phyloP scores from a whole-genome alignment of 805 yeast genomes.

The Candida broadrunensis region DNA sequence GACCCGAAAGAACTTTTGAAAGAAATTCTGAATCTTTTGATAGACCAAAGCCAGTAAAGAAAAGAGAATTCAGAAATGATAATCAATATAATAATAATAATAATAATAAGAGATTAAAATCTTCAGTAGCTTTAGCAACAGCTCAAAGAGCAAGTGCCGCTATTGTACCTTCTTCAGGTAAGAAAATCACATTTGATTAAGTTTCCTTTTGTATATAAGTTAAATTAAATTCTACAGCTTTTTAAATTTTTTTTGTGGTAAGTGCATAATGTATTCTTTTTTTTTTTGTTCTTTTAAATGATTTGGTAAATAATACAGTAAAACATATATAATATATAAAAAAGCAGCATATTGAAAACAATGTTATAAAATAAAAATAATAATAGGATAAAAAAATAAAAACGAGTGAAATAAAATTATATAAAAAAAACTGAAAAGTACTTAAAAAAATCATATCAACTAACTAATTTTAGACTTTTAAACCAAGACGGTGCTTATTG shows the following conservation, averaged over 20 bases:
- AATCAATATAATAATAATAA: constrained; percentile 12
- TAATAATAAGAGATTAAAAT: constrained; percentile 51
- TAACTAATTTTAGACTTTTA: too few species aligned
- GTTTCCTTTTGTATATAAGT: background rate
- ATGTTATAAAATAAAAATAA: background rate
- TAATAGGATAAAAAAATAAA: background rate
- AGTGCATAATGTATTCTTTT: background rate
- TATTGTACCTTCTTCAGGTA: constrained; percentile 87
- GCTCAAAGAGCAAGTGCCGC: constrained; percentile 91
- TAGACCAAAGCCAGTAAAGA: constrained; percentile 6
- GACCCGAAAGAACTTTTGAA: constrained; percentile 5
- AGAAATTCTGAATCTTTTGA: background rate
- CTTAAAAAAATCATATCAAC: too few species aligned
- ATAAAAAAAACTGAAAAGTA: too few species aligned
- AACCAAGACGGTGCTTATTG: constrained; percentile 18
- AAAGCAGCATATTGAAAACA: background rate
- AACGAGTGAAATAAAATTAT: too few species aligned
- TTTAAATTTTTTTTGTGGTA: too few species aligned
- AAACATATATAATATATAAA: background rate
- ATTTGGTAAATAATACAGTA: background rate
- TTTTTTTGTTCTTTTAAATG: background rate
- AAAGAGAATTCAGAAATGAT: constrained; percentile 3
- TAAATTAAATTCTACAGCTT: background rate
- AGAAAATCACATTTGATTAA: constrained; percentile 69
- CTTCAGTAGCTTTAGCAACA: constrained; percentile 82